Evolutionary conservation across 2,329 filamentous ascomycete genomes (phyloP), one percentile per base, ranked within the genome.

Genomic region (Pseudocercospora macadamiae): DNA sequence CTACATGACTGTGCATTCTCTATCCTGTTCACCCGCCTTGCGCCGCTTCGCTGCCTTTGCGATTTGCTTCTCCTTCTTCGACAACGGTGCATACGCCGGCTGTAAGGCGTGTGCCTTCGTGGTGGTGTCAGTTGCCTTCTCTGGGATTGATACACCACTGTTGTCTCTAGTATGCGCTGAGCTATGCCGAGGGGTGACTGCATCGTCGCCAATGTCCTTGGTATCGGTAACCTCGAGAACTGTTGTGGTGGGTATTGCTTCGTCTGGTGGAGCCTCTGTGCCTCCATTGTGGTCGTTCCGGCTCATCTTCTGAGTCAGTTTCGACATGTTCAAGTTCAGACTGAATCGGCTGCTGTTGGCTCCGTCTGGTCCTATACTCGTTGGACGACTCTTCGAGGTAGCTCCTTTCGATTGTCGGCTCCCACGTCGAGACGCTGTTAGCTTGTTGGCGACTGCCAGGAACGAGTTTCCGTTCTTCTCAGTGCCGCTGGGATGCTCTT

Each of bases 1-100:
- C n/a, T n/a, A 80, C 78, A 79, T 79, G 7, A 79, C 66, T 51
- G 69, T 58, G 62, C 78, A 80, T 59, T 80, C 77, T 32, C 77
- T 64, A 52, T 79, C 77, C 23, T 77, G 76, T 28, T 72, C 66
- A 3, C 65, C 64, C 26, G 51, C 55, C 52, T 62, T 65, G 28
- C 68, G 66, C 48, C 66, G 68, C 53, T 68, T 67, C 51, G 54
- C 66, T 14, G 54, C 66, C 14, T 68, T 68, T 18, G 61, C 48
- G n/a, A 67, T 61, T 18, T 64, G 59, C 49, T 66, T 74, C 64
- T 70, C 70, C 60, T 71, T 67, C 58, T 67, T 68, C 25, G 64
- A 64, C 57, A 66, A 30, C 5, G 36, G 19, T 30, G 21, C 51
- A 36, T 8, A 47, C 39, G 39, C 57, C 49, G 55, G 55, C 60